These are phyloP conservation scores for Lachancea dasiensis DNA, from an alignment of 805 yeast genomes.

Conservation along the genomic window DNA sequence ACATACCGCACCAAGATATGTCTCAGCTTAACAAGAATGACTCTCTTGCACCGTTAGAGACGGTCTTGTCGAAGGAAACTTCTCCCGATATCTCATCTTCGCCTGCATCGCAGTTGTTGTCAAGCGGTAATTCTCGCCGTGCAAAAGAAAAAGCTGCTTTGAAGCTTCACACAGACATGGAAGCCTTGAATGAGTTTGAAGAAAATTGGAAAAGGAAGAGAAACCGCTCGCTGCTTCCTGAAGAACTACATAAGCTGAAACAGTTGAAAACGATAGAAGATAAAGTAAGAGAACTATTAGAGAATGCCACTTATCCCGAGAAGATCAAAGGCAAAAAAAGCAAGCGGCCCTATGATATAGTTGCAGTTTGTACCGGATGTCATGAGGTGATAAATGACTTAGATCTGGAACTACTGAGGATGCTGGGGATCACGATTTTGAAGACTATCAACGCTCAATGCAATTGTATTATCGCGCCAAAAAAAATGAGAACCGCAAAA, in stretches of 20 bases:
- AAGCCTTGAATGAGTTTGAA: constrained; percentile 59
- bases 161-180: constrained; percentile 63
- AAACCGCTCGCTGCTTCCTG: constrained; percentile 34
- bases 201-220: constrained; percentile 42
- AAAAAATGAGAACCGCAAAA: constrained; percentile 79
- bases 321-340: constrained; percentile 5
- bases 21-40: too few species aligned
- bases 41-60: too few species aligned
- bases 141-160: constrained; percentile 66
- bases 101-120: constrained; percentile 8
- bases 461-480: constrained; percentile 68
- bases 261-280: constrained; percentile 26
- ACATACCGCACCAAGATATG: too few species aligned
- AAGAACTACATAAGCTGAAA: constrained; percentile 34
- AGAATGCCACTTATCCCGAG: constrained; percentile 2
- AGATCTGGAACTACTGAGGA: constrained; percentile 40
- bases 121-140: constrained; percentile 8
- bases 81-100: too few species aligned
- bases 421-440: constrained; percentile 53
- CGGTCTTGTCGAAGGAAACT: too few species aligned
- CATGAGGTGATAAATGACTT: constrained; percentile 41
- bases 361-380: constrained; percentile 61
- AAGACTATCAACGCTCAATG: constrained; percentile 35
- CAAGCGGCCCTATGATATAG: constrained; percentile 35
- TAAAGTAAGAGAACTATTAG: constrained; percentile 16